A percentile compares a stretch with the other conserved stretches of the same genome.
These are phyloP conservation scores for Metarhizium guizhouense DNA, from an alignment of 2,329 filamentous ascomycete genomes.

Conservation along the genomic window DNA sequence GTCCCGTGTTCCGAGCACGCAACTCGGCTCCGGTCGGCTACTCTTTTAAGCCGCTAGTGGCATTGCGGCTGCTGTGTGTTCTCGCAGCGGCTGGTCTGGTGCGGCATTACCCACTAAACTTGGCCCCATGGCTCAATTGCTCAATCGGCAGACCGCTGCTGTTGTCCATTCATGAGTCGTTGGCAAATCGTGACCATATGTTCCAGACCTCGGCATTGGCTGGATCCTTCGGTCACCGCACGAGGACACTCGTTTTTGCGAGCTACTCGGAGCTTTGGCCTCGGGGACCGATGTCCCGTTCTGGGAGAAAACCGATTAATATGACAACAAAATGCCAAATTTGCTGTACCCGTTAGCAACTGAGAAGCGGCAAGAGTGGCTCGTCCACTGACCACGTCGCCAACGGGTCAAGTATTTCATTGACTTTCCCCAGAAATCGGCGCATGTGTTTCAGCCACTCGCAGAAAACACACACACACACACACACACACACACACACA, in stretches of 20 bases:
- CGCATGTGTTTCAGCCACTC: too few relatives aligned
- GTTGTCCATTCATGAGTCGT: neutral
- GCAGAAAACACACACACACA: too few relatives aligned
- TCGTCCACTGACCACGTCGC: too few relatives aligned
- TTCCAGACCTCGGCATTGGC: neutral
- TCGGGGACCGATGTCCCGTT: neutral
- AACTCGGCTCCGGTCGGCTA: constrained; percentile 9
- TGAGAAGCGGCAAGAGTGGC: neutral
- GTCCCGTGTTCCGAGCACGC: constrained; percentile 4
- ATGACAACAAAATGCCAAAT: too few relatives aligned
- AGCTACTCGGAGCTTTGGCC: neutral
- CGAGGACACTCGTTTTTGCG: neutral
- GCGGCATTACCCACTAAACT: neutral
- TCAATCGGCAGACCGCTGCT: neutral
- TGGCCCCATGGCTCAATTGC: neutral
- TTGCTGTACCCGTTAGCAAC: neutral
- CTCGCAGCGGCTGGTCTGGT: too few relatives aligned
- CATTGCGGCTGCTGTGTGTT: neutral
- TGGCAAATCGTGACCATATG: neutral
- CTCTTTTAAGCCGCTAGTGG: neutral
- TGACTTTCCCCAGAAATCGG: too few relatives aligned
- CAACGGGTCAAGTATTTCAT: too few relatives aligned
- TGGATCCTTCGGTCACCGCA: neutral
- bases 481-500: too few relatives aligned
- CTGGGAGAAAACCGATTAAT: too few relatives aligned